Base-by-base conservation (phyloP, 75 land plant species). In the Cryptomeria japonica region DNA sequence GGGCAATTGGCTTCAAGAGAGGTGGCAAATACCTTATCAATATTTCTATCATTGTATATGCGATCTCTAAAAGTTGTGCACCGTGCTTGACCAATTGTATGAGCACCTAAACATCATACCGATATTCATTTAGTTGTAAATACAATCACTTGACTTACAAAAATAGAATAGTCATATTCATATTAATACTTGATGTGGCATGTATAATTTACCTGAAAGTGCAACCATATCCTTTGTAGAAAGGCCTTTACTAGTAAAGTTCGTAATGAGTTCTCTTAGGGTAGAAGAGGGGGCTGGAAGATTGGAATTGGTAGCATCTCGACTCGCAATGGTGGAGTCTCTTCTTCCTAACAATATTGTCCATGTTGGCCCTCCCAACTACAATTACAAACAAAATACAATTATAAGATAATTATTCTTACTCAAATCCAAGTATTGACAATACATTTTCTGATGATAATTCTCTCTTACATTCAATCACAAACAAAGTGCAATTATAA, bases 341-440 rank as follows among this genome's bases (percentile, higher is more conserved):
- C 96, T 93, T 80, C 98, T 92, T 37, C 98, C 98, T 51, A 95
- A 72, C 68, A 91, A 90, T 9, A 95, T 94, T 2, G 88, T 88
- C 91, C 95, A 96, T 15, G 86, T 73, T 14, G 95, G 98, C 0
- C 98, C 98, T 34, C 98, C 98, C 16, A 89, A 39, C 94, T 93
- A 87, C 22, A 46, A 22, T 32, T 46, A 5, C 28, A 31, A 16
- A 37, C 0, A 12, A 19, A 18, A 6, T 18, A 18, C 25, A 22
- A 18, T 56, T 28, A 25, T 25, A 8, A 25, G 25, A 31, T 22
- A 14, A 28, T 36, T 1, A 36, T 31, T 32, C 0, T 76, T 76
- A 11, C 31, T 31, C 0, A 32, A n/a, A n/a, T n/a, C n/a, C 1
- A n/a, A 75, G 1, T 31, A n/a, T 75, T 34, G 22, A n/a, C n/a